Percentiles rank a stretch among this genome's conserved stretches.
phyloP scores from a whole-genome alignment of 768 basidiomycete species.

The Leccinum longicurvipes region DNA sequence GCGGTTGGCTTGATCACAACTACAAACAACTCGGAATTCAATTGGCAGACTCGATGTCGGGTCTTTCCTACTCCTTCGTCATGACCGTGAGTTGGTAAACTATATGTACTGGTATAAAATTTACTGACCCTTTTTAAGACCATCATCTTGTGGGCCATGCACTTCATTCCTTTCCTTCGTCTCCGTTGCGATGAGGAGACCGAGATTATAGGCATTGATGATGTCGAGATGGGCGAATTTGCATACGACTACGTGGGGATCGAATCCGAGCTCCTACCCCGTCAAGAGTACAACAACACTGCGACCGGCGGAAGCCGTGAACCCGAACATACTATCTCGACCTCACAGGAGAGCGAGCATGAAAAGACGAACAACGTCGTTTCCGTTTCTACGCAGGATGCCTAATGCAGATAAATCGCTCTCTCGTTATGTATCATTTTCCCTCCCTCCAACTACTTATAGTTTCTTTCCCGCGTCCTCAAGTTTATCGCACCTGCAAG shows the following conservation, averaged over 20 bases:
- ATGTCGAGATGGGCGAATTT: conserved; percentile 86
- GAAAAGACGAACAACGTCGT: conserved; percentile 18
- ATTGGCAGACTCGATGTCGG: conserved; percentile 68
- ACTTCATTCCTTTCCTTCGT: conserved; percentile 75
- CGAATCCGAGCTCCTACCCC: conserved; percentile 46
- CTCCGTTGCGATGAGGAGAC: conserved; percentile 64
- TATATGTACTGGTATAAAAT: background rate
- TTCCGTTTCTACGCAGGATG: background rate
- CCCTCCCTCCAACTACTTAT: background rate
- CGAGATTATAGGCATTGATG: conserved; percentile 85
- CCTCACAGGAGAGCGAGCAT: conserved; percentile 26
- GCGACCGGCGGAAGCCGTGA: conserved; percentile 34
- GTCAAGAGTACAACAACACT: conserved; percentile 29
- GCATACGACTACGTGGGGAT: conserved; percentile 85
- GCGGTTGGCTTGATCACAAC: conserved; percentile 87
- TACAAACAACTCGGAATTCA: conserved; percentile 84
- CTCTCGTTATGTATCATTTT: background rate
- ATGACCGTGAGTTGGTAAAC: conserved; percentile 54
- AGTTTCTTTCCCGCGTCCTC: background rate
- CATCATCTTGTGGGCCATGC: conserved; percentile 84
- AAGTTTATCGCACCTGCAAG: background rate
- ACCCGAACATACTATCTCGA: conserved; percentile 28
- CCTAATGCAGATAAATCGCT: background rate
- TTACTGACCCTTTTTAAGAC: conserved; percentile 40
- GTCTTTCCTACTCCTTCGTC: conserved; percentile 68